phyloP scores from a whole-genome alignment of 2,329 filamentous ascomycete species.

The Alternaria brassicae region DNA sequence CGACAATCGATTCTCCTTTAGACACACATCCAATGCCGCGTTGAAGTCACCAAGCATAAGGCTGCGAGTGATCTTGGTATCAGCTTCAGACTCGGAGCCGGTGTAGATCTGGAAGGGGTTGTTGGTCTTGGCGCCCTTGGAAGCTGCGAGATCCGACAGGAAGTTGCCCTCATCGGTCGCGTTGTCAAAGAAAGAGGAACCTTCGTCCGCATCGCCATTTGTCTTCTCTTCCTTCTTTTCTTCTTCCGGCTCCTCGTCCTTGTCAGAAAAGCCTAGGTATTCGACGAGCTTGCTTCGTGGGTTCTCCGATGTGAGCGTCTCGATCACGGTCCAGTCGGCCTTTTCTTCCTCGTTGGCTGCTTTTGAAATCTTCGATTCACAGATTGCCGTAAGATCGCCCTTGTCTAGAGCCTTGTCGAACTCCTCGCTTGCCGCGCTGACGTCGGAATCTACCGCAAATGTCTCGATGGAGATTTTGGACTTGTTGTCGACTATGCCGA shows the following conservation, averaged over 20 bases:
- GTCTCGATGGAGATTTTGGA: conserved; percentile 84
- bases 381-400: conserved; percentile 80
- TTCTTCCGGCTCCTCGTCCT: conserved; percentile 49
- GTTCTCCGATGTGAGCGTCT: conserved; percentile 83
- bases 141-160: conserved; percentile 81
- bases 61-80: conserved; percentile 85
- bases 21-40: conserved; percentile 84
- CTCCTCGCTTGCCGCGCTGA: conserved; percentile 82
- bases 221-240: conserved; percentile 51
- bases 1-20: conserved; percentile 87
- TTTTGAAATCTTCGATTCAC: conserved; percentile 75
- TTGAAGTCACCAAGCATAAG: conserved; percentile 91
- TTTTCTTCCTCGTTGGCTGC: conserved; percentile 89
- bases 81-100: conserved; percentile 81
- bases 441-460: conserved; percentile 86
- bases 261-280: conserved; percentile 83
- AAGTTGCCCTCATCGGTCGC: conserved; percentile 78
- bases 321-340: conserved; percentile 93
- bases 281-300: conserved; percentile 86
- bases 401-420: conserved; percentile 84
- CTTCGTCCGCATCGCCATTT: conserved; percentile 54
- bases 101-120: conserved; percentile 91
- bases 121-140: conserved; percentile 90
- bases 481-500: conserved; percentile 71
- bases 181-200: conserved; percentile 81